Percentiles rank a stretch among this genome's conserved stretches.
These are phyloP conservation scores for Podosphaera aphanis DNA, from an alignment of 2,329 filamentous ascomycete species.

Conservation along the genomic window DNA sequence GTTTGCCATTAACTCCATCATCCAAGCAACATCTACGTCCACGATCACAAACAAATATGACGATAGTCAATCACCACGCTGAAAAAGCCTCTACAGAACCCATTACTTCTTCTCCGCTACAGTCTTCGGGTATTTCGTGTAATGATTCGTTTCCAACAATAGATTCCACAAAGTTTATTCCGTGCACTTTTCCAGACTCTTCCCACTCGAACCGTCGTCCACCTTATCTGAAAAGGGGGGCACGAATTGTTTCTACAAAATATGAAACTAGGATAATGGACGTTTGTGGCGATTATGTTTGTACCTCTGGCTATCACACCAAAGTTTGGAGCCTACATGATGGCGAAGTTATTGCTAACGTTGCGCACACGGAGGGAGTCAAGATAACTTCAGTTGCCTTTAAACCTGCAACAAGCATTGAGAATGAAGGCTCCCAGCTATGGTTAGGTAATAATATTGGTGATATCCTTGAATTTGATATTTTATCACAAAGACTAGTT, in stretches of 20 bases:
- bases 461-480: slow-evolving; percentile 74
- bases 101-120: too few relatives aligned
- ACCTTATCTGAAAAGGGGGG: slow-evolving; percentile 47
- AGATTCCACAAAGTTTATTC: slow-evolving; percentile 3
- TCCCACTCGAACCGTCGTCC: slow-evolving; percentile 67
- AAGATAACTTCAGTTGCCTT: slow-evolving; percentile 67
- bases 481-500: slow-evolving; percentile 47
- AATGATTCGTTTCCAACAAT: too few relatives aligned
- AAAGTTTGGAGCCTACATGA: slow-evolving; percentile 70
- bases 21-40: slow-evolving; percentile 12
- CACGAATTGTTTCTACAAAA: slow-evolving; percentile 56
- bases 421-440: slow-evolving; percentile 57
- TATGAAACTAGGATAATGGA: slow-evolving; percentile 75
- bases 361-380: slow-evolving; percentile 64
- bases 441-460: slow-evolving; percentile 84
- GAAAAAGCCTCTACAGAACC: too few relatives aligned
- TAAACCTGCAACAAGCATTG: slow-evolving; percentile 54
- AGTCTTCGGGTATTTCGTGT: too few relatives aligned
- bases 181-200: slow-evolving; percentile 51
- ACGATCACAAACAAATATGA: slow-evolving; percentile 18
- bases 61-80: too few relatives aligned
- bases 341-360: slow-evolving; percentile 57
- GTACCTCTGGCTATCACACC: slow-evolving; percentile 68
- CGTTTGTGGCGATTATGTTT: slow-evolving; percentile 68
- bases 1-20: too few relatives aligned